Evolutionary conservation across 306 rosid species (phyloP).

Genomic region (Cucurbita ficifolia): DNA sequence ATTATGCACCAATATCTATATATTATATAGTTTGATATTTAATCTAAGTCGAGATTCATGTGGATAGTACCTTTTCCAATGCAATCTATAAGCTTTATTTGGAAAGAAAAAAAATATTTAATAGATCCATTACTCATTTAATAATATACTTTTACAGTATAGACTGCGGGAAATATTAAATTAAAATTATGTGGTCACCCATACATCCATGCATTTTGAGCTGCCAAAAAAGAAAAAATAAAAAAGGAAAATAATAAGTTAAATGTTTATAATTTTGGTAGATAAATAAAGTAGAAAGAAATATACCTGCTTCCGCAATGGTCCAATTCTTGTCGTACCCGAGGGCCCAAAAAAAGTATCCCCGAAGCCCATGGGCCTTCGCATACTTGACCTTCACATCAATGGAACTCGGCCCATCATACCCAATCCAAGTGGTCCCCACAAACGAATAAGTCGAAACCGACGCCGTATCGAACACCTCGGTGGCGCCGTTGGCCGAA

Average conservation of each 20-base stretch:
- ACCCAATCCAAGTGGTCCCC: conserved; percentile 56
- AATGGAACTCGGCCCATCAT: conserved; percentile 46
- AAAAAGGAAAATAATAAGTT: background rate
- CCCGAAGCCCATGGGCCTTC: conserved; percentile 29
- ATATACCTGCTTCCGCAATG: conserved; percentile 37
- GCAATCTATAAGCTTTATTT: too few species aligned
- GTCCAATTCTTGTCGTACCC: conserved; percentile 58
- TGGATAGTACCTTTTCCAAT: too few species aligned
- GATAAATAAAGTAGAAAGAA: background rate
- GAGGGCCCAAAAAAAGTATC: conserved; percentile 81
- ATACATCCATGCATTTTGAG: conserved; percentile 1
- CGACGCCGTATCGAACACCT: conserved; percentile 32
- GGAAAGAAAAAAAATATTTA: too few species aligned
- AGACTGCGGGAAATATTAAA: too few species aligned
- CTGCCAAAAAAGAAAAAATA: background rate
- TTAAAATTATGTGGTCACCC: background rate
- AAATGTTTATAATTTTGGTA: background rate
- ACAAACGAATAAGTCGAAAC: conserved; percentile 42
- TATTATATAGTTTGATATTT: too few species aligned
- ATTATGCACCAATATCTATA: too few species aligned
- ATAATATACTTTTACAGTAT: too few species aligned
- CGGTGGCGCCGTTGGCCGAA: conserved; percentile 9
- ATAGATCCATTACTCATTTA: too few species aligned
- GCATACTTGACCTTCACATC: conserved; percentile 34
- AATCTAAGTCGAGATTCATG: too few species aligned